Evolutionary conservation across 2,329 filamentous ascomycete species (phyloP).

Genomic region (Colletotrichum cereale): DNA sequence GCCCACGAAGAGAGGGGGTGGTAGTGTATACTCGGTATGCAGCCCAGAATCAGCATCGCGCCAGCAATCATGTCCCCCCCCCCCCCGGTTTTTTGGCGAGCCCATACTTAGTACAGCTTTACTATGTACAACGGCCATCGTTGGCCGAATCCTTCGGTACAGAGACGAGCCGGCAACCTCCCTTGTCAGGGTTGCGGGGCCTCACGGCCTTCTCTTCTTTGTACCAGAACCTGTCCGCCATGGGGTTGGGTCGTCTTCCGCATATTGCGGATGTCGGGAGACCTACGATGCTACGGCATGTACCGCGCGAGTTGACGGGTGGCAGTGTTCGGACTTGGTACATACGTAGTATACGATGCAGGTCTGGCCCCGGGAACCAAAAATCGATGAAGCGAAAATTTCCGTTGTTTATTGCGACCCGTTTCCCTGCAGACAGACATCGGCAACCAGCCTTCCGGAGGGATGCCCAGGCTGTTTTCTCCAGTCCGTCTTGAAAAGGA

Average conservation of each 20-base stretch:
- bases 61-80: background rate
- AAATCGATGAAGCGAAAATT: background rate
- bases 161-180: constrained; percentile 21
- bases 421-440: constrained; percentile 4
- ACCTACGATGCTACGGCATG: background rate
- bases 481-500: background rate
- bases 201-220: constrained; percentile 9
- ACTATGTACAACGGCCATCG: background rate
- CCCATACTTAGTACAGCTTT: background rate
- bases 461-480: too few species aligned
- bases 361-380: background rate
- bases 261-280: constrained; percentile 23
- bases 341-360: too few species aligned
- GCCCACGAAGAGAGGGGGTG: background rate
- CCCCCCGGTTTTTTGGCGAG: background rate
- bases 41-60: constrained; percentile 1
- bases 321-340: background rate
- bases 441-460: constrained; percentile 4
- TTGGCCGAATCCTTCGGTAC: constrained; percentile 25
- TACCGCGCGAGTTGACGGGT: background rate
- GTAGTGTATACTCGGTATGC: too few species aligned
- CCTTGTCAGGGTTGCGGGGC: constrained; percentile 20
- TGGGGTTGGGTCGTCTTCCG: constrained; percentile 35
- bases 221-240: constrained; percentile 22
- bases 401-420: background rate